These are phyloP conservation scores for Mimosa bimucronata DNA, from an alignment of 306 rosid genomes.

Conservation along the genomic window DNA sequence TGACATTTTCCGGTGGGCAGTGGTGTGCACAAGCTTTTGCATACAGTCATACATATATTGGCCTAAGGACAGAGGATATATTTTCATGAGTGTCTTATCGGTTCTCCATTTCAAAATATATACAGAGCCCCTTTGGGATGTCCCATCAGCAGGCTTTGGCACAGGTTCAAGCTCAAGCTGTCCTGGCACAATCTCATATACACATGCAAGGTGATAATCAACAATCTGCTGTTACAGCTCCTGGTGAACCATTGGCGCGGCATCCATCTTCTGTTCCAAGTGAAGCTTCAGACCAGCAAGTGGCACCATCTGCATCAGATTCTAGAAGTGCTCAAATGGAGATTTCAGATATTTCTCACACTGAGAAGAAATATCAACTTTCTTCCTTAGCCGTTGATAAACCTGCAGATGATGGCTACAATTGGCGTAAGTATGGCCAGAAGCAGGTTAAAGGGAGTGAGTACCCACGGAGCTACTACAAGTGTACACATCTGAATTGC, in stretches of 20 bases:
- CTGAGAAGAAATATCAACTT: conserved; percentile 71
- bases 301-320: conserved; percentile 64
- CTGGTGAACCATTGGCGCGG: conserved; percentile 43
- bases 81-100: conserved; percentile 24
- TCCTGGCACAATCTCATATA: conserved; percentile 75
- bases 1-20: conserved; percentile 13
- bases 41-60: neutral
- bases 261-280: conserved; percentile 52
- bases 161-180: conserved; percentile 98
- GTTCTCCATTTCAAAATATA: conserved; percentile 37
- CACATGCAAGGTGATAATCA: conserved; percentile 80
- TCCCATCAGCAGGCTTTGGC: conserved; percentile 99
- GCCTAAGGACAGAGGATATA: conserved; percentile 25
- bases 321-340: conserved; percentile 52
- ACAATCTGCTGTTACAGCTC: conserved; percentile 48
- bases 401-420: conserved; percentile 91
- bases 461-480: conserved; percentile 95
- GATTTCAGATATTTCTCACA: conserved; percentile 51
- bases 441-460: conserved; percentile 98
- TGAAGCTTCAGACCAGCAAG: conserved; percentile 65
- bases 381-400: conserved; percentile 58
- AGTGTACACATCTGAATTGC: conserved; percentile 90
- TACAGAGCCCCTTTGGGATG: conserved; percentile 98
- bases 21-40: neutral
- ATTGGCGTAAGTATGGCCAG: conserved; percentile 99